Percentiles rank a stretch among this genome's conserved stretches.
Evolutionary conservation across 2,329 filamentous ascomycete genomes (phyloP).

Genomic region (Hortaea sp.): DNA sequence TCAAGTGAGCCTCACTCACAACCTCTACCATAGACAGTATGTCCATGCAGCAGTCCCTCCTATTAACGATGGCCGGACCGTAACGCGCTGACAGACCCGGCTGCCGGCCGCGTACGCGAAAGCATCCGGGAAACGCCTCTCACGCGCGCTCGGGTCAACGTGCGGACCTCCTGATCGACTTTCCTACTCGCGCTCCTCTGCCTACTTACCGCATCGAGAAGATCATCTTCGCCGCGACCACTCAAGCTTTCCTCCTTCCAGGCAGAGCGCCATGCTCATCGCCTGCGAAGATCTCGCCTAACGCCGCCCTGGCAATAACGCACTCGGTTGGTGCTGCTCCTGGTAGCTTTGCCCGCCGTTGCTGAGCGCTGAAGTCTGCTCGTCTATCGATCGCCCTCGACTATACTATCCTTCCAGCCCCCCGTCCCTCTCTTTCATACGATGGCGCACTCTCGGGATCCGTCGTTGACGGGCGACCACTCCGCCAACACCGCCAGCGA

Average conservation of each 20-base stretch:
- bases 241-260: not conserved
- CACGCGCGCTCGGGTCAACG: no score
- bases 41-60: no score
- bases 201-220: not conserved
- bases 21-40: no score
- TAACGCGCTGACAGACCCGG: no score
- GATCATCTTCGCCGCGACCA: not conserved
- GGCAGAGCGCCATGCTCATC: not conserved
- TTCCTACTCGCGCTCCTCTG: not conserved
- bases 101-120: no score
- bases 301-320: not conserved
- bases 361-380: not conserved
- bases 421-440: not conserved
- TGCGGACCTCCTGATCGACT: not conserved
- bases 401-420: no score
- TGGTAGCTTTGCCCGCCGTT: not conserved
- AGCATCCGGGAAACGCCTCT: no score
- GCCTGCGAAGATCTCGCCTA: not conserved
- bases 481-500: not conserved
- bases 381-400: not conserved
- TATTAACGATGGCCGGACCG: no score
- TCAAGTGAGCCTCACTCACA: no score
- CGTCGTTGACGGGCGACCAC: constrained; percentile 6
- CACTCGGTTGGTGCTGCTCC: not conserved
- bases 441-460: not conserved